Base-by-base conservation (phyloP, 1,139 yeast genomes). In the Geotrichum klebahnii region DNA sequence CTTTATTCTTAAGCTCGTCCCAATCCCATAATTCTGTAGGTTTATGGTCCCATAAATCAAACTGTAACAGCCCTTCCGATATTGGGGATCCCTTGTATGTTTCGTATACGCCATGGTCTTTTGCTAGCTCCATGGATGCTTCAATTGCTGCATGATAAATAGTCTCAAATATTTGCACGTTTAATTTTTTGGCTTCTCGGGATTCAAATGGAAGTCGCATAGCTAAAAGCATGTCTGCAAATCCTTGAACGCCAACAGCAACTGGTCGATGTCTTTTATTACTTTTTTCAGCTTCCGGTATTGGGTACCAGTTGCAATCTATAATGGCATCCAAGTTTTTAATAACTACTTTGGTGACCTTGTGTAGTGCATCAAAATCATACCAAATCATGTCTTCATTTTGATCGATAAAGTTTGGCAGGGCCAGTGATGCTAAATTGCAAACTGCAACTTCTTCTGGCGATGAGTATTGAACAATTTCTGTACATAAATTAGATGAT, bases 381-480 rank as follows among this genome's bases (percentile, higher is more conserved):
- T 77, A 81, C 65, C 71, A 70, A 35, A 72, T 67, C 32, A 46
- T 39, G 12, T 44, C 56, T 3, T 70, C 72, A 49, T 74, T 76
- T 17, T 62, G 64, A 19, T 68, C 61, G 23, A 65, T 67, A 59
- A 79, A 84, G 5, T 81, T 75, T 17, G 94, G 92, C 46, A 85
- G 71, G 5, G 89, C 92, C 60, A 85, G 67, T 12, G 92, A 84
- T 14, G 89, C 95, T 65, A 85, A 75, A 66, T 85, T 85, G 73
- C 94, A 85, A 50, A 84, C 95, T 35, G 92, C 89, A 55, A 82
- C 82, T 68, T 85, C 94, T 29, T 81, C 82, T 10, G 86, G 82
- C 23, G 83, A 74, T 12, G 90, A 82, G 62, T 81, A 84, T 68
- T 85, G 89, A 43, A 85, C 85, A 60, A 85, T 81, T 67, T 85